phyloP scores from a whole-genome alignment of 805 yeast species.

The Vanderwaltozyma tropicalis region DNA sequence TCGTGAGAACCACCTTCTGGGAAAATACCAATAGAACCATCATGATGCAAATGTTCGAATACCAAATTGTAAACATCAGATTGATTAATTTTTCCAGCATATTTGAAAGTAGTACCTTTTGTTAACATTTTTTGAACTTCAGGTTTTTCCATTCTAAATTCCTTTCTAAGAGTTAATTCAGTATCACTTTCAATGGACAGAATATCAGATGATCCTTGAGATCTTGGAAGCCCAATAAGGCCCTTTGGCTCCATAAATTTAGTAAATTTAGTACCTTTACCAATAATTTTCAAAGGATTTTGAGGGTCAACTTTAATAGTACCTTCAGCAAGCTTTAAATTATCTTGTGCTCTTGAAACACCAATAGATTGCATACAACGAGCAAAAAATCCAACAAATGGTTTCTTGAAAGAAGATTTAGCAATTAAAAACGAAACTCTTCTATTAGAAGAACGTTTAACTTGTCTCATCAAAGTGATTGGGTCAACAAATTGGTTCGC shows the following conservation, averaged over 20 bases:
- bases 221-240: constrained; percentile 63
- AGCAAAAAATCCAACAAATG: constrained; percentile 66
- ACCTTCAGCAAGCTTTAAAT: constrained; percentile 58
- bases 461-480: constrained; percentile 73
- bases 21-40: constrained; percentile 81
- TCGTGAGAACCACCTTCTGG: constrained; percentile 99
- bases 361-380: constrained; percentile 76
- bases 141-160: constrained; percentile 47
- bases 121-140: constrained; percentile 31
- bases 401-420: constrained; percentile 56
- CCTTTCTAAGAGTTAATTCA: constrained; percentile 56
- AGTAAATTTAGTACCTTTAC: constrained; percentile 58
- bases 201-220: constrained; percentile 67
- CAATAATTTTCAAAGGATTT: constrained; percentile 40
- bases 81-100: constrained; percentile 81
- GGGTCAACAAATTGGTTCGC: constrained; percentile 86
- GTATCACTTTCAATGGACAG: constrained; percentile 60
- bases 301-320: constrained; percentile 43
- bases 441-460: constrained; percentile 52
- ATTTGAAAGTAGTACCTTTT: constrained; percentile 49
- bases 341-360: constrained; percentile 87
- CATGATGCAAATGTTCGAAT: constrained; percentile 69
- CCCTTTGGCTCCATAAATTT: constrained; percentile 52
- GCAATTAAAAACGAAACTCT: constrained; percentile 79
- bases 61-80: constrained; percentile 73